Evolutionary conservation across 108 stramenopile genomes (phyloP).

Genomic region (Fragilariopsis cylindrus): DNA sequence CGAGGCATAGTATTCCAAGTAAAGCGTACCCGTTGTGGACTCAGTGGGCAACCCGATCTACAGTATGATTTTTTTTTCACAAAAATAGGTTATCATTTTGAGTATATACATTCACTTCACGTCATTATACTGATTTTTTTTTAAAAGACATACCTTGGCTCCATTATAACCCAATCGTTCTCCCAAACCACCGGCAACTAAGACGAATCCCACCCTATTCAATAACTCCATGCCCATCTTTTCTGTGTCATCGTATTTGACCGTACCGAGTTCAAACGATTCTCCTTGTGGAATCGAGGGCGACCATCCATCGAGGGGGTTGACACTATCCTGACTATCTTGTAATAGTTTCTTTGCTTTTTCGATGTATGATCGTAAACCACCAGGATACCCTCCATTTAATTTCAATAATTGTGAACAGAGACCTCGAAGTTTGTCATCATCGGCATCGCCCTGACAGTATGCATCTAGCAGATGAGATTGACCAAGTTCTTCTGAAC

Average conservation of each 20-base stretch:
- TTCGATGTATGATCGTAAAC: conserved; percentile 60
- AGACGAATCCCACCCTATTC: conserved; percentile 77
- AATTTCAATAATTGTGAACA: conserved; percentile 60
- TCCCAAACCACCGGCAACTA: conserved; percentile 96
- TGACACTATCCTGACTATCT: conserved; percentile 75
- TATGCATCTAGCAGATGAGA: conserved; percentile 57
- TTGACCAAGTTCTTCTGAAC: conserved; percentile 51
- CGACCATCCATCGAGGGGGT: conserved; percentile 94
- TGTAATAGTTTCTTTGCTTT: conserved; percentile 65
- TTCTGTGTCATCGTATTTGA: conserved; percentile 61
- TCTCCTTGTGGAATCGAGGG: conserved; percentile 87
- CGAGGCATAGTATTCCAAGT: conserved; percentile 88
- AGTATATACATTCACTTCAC: neutral
- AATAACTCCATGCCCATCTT: conserved; percentile 60
- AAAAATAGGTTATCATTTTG: neutral
- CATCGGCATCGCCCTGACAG: conserved; percentile 27
- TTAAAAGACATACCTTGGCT: conserved; percentile 84
- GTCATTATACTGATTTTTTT: neutral
- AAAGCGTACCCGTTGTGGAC: conserved; percentile 80
- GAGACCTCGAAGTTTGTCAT: conserved; percentile 32
- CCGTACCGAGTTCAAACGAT: conserved; percentile 63
- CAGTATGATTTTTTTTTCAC: neutral
- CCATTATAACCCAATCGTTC: conserved; percentile 96
- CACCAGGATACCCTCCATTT: conserved; percentile 62
- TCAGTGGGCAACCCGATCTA: conserved; percentile 95